Base-by-base conservation (phyloP, 179 eudicot genomes). In the Beta lomatogona region DNA sequence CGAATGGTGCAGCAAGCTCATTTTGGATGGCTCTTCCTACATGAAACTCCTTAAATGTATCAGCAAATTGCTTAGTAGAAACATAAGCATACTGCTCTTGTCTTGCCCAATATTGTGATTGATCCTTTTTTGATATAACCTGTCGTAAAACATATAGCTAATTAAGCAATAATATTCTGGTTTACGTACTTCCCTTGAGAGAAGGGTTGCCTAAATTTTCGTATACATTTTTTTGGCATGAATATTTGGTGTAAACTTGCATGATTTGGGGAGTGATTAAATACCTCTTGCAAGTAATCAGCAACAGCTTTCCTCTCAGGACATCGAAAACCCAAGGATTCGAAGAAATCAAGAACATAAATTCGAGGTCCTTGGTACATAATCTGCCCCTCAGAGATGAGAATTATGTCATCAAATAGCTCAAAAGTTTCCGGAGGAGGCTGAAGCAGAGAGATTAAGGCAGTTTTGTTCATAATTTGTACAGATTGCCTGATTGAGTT, bases 251-350 rank as follows among this genome's bases (percentile, higher is more conserved):
- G 4, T 31, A 31, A 13, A 67, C 1, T 31, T 67, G 71, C 72
- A 68, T 41, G 22, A 68, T 6, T 7, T 15, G 22, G 22, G 41
- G 18, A 69, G 73, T 36, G 25, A 2, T 15, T 69, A 44, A 44
- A 52, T 71, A 85, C 87, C 63, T 85, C 87, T 71, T 85, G 87
- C 65, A 85, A 72, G 80, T 79, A 85, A 15, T 85, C 87, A 12
- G 87, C 85, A 70, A 85, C 79, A 46, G 83, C 85, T 66, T 85
- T 85, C 21, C 87, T 79, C 25, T 85, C 81, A 31, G 87, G 87
- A 48, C 87, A 82, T 19, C 63, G 69, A 48, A 85, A 83, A 65
- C 87, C 87, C 85, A 85, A 64, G 41, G 60, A 74, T 45, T 85
- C 81, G 14, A 85, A 85, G 69, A 85, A 85, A 0, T 79, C 83